Conservation (phyloP, 768 basidiomycete genomes). For the Russula olivacea region DNA sequence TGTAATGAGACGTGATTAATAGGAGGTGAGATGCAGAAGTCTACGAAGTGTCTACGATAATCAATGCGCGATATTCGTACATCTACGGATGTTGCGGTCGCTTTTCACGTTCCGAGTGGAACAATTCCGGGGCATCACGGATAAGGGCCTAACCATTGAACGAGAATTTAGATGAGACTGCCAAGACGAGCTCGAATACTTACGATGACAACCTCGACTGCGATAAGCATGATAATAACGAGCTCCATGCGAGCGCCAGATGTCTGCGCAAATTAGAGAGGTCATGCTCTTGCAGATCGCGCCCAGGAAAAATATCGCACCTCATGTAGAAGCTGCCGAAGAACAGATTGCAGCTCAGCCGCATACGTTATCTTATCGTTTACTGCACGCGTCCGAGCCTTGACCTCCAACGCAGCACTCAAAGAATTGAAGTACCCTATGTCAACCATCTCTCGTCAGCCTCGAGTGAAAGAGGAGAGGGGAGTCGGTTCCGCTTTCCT, state of each 20-base stretch:
- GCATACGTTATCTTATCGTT: conserved; percentile 94
- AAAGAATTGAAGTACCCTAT: conserved; percentile 79
- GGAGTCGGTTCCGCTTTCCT: conserved; percentile 37
- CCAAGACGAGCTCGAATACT: conserved; percentile 28
- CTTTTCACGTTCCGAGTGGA: conserved; percentile 33
- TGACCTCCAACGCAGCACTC: conserved; percentile 81
- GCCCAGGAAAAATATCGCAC: background rate
- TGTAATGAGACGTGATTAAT: conserved; percentile 8
- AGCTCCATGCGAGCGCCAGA: conserved; percentile 90
- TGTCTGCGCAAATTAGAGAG: conserved; percentile 45
- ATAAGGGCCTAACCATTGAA: conserved; percentile 55
- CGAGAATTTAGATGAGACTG: background rate
- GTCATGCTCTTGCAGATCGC: conserved; percentile 12
- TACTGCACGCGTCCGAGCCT: conserved; percentile 68
- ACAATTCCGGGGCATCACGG: conserved; percentile 72
- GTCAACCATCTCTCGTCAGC: background rate
- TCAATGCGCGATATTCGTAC: background rate
- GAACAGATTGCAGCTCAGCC: conserved; percentile 81
- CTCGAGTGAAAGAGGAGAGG: background rate
- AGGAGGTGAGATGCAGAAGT: background rate
- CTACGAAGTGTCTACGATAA: background rate
- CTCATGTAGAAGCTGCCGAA: conserved; percentile 50
- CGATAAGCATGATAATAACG: conserved; percentile 90
- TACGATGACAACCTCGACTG: conserved; percentile 91
- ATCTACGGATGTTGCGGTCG: conserved; percentile 2